Percentiles rank a stretch among this genome's conserved stretches.
These are phyloP conservation scores for Pseudogymnoascus sp. DNA, from an alignment of 2,329 filamentous ascomycete genomes.

Conservation along the genomic window DNA sequence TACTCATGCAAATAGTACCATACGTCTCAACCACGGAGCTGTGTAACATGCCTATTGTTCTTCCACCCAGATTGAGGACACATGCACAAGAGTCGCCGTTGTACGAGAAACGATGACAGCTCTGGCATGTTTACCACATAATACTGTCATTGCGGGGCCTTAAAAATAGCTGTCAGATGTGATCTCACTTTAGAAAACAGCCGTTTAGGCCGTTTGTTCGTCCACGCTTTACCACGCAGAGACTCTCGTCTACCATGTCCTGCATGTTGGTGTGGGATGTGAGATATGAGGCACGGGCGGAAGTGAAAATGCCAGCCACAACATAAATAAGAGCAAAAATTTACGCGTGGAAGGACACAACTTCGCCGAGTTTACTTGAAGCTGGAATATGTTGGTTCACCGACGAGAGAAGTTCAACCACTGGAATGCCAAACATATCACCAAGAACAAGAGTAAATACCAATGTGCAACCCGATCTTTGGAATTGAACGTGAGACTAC, in stretches of 20 bases:
- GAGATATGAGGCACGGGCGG: no score
- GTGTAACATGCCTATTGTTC: no score
- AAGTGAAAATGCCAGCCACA: background rate
- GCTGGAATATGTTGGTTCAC: background rate
- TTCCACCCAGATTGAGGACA: no score
- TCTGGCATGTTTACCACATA: background rate
- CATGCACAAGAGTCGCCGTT: no score
- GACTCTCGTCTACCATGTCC: no score
- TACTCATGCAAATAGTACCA: no score
- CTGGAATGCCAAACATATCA: background rate
- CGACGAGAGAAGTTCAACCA: background rate
- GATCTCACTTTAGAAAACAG: no score
- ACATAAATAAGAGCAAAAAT: background rate
- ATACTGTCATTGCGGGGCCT: background rate
- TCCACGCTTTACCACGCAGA: no score
- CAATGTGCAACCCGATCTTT: background rate
- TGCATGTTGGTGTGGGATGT: no score
- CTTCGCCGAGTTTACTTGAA: background rate
- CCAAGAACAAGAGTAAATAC: background rate
- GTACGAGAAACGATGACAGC: background rate
- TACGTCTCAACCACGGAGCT: no score
- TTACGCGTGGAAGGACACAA: background rate
- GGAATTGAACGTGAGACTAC: no score
- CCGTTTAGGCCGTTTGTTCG: no score
- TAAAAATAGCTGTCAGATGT: background rate